Percentiles rank a stretch among this genome's conserved stretches.
Conservation (phyloP, 345 rosid species). For the Carallia brachiata region DNA sequence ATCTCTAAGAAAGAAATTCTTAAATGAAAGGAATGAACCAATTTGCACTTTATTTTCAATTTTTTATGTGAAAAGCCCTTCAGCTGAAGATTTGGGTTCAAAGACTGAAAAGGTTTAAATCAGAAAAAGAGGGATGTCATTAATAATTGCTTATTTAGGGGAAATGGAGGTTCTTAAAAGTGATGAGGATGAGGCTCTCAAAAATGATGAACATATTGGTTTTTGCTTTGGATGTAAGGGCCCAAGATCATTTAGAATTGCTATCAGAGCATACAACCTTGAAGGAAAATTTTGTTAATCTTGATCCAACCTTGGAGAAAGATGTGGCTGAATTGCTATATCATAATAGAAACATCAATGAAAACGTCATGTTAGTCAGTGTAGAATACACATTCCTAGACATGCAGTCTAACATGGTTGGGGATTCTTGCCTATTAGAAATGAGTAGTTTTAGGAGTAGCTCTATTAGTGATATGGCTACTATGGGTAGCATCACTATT, state of each 20-base stretch:
- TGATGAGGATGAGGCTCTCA: constrained; percentile 16
- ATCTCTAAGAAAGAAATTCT: constrained; percentile 71
- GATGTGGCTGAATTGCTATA: constrained; percentile 26
- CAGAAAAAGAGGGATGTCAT: constrained; percentile 34
- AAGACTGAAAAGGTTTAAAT: constrained; percentile 23
- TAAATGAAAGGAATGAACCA: constrained; percentile 58
- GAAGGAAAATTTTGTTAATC: constrained; percentile 37
- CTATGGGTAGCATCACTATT: too few relatives aligned
- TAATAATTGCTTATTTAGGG: constrained; percentile 32
- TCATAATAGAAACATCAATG: constrained; percentile 23
- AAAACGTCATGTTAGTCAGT: constrained; percentile 19
- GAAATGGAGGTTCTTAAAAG: constrained; percentile 12
- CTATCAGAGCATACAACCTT: constrained; percentile 7
- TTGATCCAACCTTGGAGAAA: constrained; percentile 30
- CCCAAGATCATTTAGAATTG: background rate
- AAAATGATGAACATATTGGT: constrained; percentile 20
- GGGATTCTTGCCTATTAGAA: constrained; percentile 49
- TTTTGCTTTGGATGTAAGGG: background rate
- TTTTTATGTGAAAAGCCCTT: constrained; percentile 32
- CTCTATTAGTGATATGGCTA: constrained; percentile 1
- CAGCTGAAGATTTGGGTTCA: constrained; percentile 32
- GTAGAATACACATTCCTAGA: constrained; percentile 20
- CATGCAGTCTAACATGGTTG: constrained; percentile 36
- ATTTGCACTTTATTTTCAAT: constrained; percentile 42
- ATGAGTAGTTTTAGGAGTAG: constrained; percentile 55